Base-by-base conservation (phyloP, 2,329 filamentous ascomycete genomes). In the Thelonectria discophora region DNA sequence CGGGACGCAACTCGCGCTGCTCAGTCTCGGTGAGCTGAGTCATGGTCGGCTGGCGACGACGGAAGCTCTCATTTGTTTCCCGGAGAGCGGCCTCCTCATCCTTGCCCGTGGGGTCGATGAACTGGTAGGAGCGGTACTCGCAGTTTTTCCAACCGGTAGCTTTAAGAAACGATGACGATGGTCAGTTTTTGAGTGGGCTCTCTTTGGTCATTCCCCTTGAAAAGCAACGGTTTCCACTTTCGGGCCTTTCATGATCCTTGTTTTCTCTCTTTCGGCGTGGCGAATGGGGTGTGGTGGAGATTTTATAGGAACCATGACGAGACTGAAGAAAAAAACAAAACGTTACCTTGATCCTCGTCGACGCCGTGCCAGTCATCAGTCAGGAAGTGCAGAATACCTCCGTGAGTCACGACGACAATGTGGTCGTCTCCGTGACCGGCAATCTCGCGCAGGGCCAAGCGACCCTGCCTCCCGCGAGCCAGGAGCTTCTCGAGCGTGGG, bases 331-430 rank as follows among this genome's bases (percentile, higher is more conserved):
- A 6, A 24, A 24, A 24, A 24, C 2, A 30, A n/a, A 47, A 73
- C 80, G 58, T 75, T 75, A 83, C 82, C 78, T 60, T 63, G 65
- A 0, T 70, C 69, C 3, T 80, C 69, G 69, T 77, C 74, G 21
- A 85, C 83, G 43, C 88, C 90, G 55, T 87, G 81, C 87, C 89
- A 96, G 71, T 97, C 93, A 67, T 93, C 86, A 0, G 92, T 95
- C 65, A 97, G 79, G 71, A 92, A 96, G 75, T 97, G 93, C 70
- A 97, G 74, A 69, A 94, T 91, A 1, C 90, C 91, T 2, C 93
- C 93, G 71, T 97, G 93, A 3, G 92, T 90, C 8, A 96, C 92
- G 2, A 93, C 82, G 0, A 90, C 87, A 27, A 97, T 85, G 68
- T 94, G 85, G 3, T 79, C 81, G 70, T 91, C 88, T 0, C 66